phyloP scores from a whole-genome alignment of 768 basidiomycete species.

The Chalciporus pseudorubinellus region DNA sequence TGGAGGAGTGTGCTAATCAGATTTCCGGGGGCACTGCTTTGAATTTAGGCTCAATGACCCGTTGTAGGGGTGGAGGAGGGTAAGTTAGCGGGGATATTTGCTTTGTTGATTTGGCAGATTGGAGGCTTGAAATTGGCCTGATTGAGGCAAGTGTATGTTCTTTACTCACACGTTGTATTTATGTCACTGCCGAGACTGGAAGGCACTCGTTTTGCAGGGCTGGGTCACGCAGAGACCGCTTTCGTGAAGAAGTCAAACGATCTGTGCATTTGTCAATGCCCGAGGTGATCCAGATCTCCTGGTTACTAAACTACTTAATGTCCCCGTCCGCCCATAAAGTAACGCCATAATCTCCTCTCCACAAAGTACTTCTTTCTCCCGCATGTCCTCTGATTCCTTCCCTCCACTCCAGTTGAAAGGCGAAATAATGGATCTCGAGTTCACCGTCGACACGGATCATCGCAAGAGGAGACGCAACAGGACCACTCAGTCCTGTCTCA shows the following conservation, averaged over 20 bases:
- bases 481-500: constrained; percentile 83
- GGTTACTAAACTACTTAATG: constrained; percentile 54
- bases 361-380: constrained; percentile 35
- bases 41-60: constrained; percentile 34
- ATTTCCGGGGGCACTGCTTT: constrained; percentile 39
- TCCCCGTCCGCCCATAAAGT: constrained; percentile 42
- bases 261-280: constrained; percentile 32
- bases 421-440: constrained; percentile 77
- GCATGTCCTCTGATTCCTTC: constrained; percentile 56
- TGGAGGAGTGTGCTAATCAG: constrained; percentile 30
- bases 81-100: constrained; percentile 20
- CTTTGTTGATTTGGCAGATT: background rate
- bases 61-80: constrained; percentile 10
- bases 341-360: constrained; percentile 52
- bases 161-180: constrained; percentile 36
- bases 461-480: constrained; percentile 87
- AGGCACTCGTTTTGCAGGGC: constrained; percentile 31
- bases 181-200: constrained; percentile 37
- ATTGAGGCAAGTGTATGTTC: constrained; percentile 27
- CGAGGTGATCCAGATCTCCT: constrained; percentile 49
- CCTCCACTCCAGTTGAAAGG: constrained; percentile 64
- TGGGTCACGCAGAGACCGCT: constrained; percentile 34
- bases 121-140: constrained; percentile 7
- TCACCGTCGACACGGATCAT: constrained; percentile 68
- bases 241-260: constrained; percentile 34